Conservation (phyloP, 2,329 filamentous ascomycete genomes). For the Monosporascus sp. region DNA sequence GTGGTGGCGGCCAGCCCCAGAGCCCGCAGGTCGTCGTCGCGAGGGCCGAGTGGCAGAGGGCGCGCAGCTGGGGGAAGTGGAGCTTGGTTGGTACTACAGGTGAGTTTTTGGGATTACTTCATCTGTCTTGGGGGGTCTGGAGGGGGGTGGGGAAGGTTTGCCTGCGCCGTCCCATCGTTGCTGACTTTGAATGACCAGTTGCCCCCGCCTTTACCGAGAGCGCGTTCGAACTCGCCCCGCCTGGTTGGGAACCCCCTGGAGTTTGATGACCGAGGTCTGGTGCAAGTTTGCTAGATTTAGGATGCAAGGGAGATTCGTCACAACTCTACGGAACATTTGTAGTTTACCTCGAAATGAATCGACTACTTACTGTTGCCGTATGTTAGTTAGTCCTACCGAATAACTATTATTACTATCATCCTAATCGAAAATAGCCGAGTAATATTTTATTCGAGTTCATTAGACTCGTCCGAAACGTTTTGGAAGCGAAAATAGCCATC, state of each 20-base stretch:
- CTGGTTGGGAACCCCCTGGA: constrained; percentile 19
- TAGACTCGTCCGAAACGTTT: no score
- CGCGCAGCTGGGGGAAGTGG: constrained; percentile 40
- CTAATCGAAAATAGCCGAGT: no score
- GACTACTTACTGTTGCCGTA: no score
- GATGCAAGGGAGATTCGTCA: background rate
- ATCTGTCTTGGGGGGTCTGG: background rate
- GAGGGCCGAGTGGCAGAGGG: constrained; percentile 40
- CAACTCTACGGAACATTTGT: no score
- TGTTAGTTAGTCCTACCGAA: no score
- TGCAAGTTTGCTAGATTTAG: background rate
- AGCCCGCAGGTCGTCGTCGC: constrained; percentile 38
- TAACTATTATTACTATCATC: no score
- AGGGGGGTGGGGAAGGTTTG: no score
- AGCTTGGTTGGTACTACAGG: constrained; percentile 39
- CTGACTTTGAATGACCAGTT: constrained; percentile 9
- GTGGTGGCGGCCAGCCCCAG: constrained; percentile 17
- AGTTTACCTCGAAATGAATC: no score
- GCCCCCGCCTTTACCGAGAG: constrained; percentile 21
- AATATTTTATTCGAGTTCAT: no score
- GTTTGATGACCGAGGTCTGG: background rate
- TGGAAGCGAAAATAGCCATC: no score
- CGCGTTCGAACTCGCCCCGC: constrained; percentile 18
- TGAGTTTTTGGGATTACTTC: constrained; percentile 7
- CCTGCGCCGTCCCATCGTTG: background rate